These are phyloP conservation scores for Kodamaea arcana DNA, from an alignment of 1,139 yeast genomes.

Conservation along the genomic window DNA sequence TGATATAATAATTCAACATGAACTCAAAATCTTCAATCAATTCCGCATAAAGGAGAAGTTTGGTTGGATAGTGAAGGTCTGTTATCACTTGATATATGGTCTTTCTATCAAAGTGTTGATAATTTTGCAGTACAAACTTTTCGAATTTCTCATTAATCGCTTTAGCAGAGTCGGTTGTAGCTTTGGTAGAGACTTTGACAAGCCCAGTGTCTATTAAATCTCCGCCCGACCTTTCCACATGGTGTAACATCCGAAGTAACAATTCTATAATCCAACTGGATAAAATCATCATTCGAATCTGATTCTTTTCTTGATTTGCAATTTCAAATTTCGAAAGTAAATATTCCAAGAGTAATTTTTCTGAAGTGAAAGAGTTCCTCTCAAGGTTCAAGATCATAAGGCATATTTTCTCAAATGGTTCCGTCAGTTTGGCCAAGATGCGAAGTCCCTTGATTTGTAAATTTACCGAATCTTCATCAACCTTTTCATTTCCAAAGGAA, in stretches of 20 bases:
- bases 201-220: not conserved
- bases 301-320: constrained; percentile 34
- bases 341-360: constrained; percentile 48
- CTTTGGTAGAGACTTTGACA: not conserved
- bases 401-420: constrained; percentile 70
- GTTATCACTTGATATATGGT: constrained; percentile 72
- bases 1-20: constrained; percentile 66
- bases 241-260: constrained; percentile 25
- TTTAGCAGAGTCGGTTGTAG: not conserved
- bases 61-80: constrained; percentile 60
- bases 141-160: constrained; percentile 36
- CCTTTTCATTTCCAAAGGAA: constrained; percentile 30
- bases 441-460: constrained; percentile 54
- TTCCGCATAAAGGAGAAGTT: constrained; percentile 65
- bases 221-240: constrained; percentile 18
- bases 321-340: constrained; percentile 48
- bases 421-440: constrained; percentile 58
- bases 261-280: constrained; percentile 83
- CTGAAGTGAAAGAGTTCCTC: constrained; percentile 16
- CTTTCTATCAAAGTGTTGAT: constrained; percentile 50
- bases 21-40: constrained; percentile 64
- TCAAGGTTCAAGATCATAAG: constrained; percentile 52
- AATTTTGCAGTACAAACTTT: constrained; percentile 49
- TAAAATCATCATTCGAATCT: constrained; percentile 58
- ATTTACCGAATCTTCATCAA: constrained; percentile 12